Conservation (phyloP, 257 asterid species). For the Rehmannia glutinosa region DNA sequence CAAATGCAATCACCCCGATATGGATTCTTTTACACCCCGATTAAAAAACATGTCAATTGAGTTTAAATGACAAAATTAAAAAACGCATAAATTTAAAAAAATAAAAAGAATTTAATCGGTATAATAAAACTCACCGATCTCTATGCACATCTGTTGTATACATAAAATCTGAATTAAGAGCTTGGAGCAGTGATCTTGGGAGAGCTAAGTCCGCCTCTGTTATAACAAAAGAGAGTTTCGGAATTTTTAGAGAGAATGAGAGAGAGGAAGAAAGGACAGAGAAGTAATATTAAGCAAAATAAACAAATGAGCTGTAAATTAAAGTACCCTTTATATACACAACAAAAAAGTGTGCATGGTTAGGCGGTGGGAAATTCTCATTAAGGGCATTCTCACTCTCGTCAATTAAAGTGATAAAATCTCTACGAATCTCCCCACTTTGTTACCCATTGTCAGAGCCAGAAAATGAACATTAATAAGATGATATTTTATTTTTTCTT, state of each 20-base stretch:
- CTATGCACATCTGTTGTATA: constrained; percentile 12
- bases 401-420: background rate
- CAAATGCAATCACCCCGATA: constrained; percentile 37
- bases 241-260: constrained; percentile 22
- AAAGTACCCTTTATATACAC: constrained; percentile 5
- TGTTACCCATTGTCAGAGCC: too few relatives aligned
- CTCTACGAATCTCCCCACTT: too few relatives aligned
- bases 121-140: constrained; percentile 46
- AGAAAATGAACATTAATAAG: too few relatives aligned
- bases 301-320: constrained; percentile 16
- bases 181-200: constrained; percentile 25
- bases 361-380: constrained; percentile 19
- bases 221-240: constrained; percentile 23
- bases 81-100: background rate
- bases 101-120: background rate
- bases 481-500: too few relatives aligned
- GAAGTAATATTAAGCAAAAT: constrained; percentile 1
- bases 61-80: background rate
- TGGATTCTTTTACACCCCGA: constrained; percentile 23
- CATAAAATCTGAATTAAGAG: constrained; percentile 28
- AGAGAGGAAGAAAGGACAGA: constrained; percentile 25
- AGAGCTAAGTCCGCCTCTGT: constrained; percentile 47
- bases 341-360: constrained; percentile 29
- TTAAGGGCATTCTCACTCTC: background rate
- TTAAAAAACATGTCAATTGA: constrained; percentile 25